Evolutionary conservation across 805 yeast species (phyloP).

Genomic region (Saccharomycopsis guyanensis): DNA sequence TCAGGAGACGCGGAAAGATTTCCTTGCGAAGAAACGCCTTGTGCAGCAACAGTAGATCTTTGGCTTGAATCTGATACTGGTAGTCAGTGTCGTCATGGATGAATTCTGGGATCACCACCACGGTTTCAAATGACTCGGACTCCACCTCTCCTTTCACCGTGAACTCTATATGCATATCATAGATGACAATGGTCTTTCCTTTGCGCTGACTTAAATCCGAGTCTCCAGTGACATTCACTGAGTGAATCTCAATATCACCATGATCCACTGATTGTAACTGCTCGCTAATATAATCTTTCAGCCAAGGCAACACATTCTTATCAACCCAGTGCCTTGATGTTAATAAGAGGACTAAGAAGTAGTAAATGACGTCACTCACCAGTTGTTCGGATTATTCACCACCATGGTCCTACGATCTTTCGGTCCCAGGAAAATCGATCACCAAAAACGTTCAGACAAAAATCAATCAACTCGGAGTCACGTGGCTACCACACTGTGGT

Average conservation of each 20-base stretch:
- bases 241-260: not conserved
- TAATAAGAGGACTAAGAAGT: too few relatives aligned
- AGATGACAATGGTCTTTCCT: slow-evolving; percentile 71
- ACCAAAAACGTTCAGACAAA: too few relatives aligned
- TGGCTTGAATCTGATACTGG: slow-evolving; percentile 45
- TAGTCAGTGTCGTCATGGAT: slow-evolving; percentile 61
- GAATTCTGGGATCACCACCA: slow-evolving; percentile 53
- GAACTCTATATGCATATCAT: slow-evolving; percentile 53
- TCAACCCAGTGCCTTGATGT: slow-evolving; percentile 59
- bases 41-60: slow-evolving; percentile 33
- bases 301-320: slow-evolving; percentile 60
- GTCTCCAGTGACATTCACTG: slow-evolving; percentile 53
- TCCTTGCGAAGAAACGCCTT: slow-evolving; percentile 34
- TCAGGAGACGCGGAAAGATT: slow-evolving; percentile 45
- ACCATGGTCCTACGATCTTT: slow-evolving; percentile 35
- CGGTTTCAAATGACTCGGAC: slow-evolving; percentile 34
- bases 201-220: slow-evolving; percentile 81
- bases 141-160: slow-evolving; percentile 34
- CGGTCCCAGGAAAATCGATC: too few relatives aligned
- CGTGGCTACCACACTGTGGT: too few relatives aligned
- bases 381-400: slow-evolving; percentile 65
- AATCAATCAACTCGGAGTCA: too few relatives aligned
- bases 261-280: slow-evolving; percentile 29
- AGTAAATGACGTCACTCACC: slow-evolving; percentile 35
- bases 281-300: slow-evolving; percentile 41